Base-by-base conservation (phyloP, 169 alveolate genomes). In the Cytauxzoon felis region DNA sequence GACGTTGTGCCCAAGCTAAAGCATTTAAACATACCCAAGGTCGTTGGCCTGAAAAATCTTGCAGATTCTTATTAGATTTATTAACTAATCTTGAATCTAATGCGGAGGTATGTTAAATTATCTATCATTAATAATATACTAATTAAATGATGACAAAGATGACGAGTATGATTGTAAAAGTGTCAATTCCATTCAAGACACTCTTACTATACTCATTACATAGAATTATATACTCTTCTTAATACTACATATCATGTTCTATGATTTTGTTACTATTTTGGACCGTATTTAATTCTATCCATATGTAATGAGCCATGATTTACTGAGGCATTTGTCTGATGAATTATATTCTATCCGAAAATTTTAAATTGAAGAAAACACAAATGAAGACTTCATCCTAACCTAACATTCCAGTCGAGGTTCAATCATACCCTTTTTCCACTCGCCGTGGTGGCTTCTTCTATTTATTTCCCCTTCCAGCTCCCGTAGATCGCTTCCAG, bases 21-120 rank as follows among this genome's bases (percentile, higher is more conserved):
- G 94, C 81, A 72, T 95, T 88, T 84, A 93, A 93, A 65, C 87
- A 78, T 67, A 92, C 97, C 23, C 96, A 94, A 87, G 99, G 99
- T 26, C 89, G 99, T 71, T 97, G 97, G 97, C 99, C 99, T 11
- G 98, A 91, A 60, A 97, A 97, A 87, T 91, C 97, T 13, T 94
- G 98, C 78, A 92, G 89, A 80, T 69, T 93, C 80, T 68, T 97
- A 21, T 71, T 93, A 63, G 93, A 90, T 69, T 92, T 97, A 34
- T 89, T 97, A 53, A 87, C 87, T 50, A 96, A 96, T 80, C 93
- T 94, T 26, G 96, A 92, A 73, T 87, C 98, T 29, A 97, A 95
- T 83, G 98, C 99, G 33, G 98, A 94, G 91, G 95, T 89, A 71
- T 18, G 81, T 52, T 47, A 13, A 19, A 13, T 18, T n/a, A 57